Evolutionary conservation across 1,284 basidiomycete genomes (phyloP).

Genomic region (Anthracocystis panici-leucophaei): DNA sequence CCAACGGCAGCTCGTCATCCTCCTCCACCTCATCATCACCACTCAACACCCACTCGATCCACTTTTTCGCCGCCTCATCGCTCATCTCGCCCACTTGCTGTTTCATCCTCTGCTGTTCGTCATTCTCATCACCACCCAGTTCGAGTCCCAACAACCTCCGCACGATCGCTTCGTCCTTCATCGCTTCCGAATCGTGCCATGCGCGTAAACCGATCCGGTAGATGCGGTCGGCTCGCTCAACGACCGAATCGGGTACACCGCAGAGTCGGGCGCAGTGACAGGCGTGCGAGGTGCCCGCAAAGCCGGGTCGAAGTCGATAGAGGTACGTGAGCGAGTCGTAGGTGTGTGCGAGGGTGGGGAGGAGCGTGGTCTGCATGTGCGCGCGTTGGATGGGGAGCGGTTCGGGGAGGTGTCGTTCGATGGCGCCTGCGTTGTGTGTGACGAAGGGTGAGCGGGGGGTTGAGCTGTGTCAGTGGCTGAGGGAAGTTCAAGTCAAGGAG

Average conservation of each 20-base stretch:
- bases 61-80: constrained; percentile 17
- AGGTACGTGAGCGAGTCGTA: constrained; percentile 40
- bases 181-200: constrained; percentile 31
- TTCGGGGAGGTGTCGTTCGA: constrained; percentile 27
- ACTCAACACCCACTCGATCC: constrained; percentile 30
- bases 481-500: too few relatives aligned
- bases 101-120: constrained; percentile 1
- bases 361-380: constrained; percentile 49
- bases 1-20: constrained; percentile 5
- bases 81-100: neutral
- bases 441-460: neutral
- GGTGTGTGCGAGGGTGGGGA: constrained; percentile 20
- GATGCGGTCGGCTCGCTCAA: constrained; percentile 36
- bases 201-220: constrained; percentile 14
- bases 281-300: constrained; percentile 39
- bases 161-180: constrained; percentile 31
- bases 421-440: too few relatives aligned
- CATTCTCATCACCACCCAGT: constrained; percentile 14
- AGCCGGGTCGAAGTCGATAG: constrained; percentile 40
- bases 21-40: neutral
- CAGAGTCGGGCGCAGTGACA: constrained; percentile 46
- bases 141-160: constrained; percentile 30
- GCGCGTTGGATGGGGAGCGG: constrained; percentile 34
- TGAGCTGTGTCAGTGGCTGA: neutral
- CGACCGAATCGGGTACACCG: constrained; percentile 42